phyloP scores from a whole-genome alignment of 306 rosid genomes.

The Lotus japonicus region DNA sequence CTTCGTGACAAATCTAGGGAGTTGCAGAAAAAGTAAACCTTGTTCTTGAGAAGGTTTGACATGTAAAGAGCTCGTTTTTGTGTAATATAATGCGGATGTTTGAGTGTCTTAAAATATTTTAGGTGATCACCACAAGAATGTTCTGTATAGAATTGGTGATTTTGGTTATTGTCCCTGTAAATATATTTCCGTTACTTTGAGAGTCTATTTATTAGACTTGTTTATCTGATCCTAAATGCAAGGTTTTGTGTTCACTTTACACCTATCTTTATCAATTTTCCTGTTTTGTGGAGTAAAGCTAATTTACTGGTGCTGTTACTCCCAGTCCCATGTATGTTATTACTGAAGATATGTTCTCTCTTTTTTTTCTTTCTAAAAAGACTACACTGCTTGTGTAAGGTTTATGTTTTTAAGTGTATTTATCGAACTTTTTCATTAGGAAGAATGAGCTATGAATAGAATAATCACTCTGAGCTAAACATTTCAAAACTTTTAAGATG shows the following conservation, averaged over 20 bases:
- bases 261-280: not conserved
- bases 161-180: conserved; percentile 35
- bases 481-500: too few species aligned
- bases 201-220: not conserved
- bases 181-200: conserved; percentile 22
- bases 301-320: not conserved
- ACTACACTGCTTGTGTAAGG: too few species aligned
- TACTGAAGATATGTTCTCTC: too few species aligned
- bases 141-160: conserved; percentile 39
- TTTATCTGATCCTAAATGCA: not conserved
- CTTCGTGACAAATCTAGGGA: conserved; percentile 23
- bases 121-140: conserved; percentile 31
- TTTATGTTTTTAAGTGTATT: too few species aligned
- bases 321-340: too few species aligned
- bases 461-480: too few species aligned
- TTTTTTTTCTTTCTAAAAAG: too few species aligned
- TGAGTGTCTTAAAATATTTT: conserved; percentile 21
- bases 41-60: conserved; percentile 39
- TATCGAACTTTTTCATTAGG: too few species aligned
- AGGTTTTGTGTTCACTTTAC: not conserved
- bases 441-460: too few species aligned
- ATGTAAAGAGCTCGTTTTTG: conserved; percentile 22
- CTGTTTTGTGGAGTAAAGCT: not conserved
- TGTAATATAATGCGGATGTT: conserved; percentile 32
- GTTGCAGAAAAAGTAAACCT: conserved; percentile 28